Percentiles rank a stretch among this genome's conserved stretches.
Evolutionary conservation across 352 stramenopile species (phyloP).

Genomic region (Pythium sp.): DNA sequence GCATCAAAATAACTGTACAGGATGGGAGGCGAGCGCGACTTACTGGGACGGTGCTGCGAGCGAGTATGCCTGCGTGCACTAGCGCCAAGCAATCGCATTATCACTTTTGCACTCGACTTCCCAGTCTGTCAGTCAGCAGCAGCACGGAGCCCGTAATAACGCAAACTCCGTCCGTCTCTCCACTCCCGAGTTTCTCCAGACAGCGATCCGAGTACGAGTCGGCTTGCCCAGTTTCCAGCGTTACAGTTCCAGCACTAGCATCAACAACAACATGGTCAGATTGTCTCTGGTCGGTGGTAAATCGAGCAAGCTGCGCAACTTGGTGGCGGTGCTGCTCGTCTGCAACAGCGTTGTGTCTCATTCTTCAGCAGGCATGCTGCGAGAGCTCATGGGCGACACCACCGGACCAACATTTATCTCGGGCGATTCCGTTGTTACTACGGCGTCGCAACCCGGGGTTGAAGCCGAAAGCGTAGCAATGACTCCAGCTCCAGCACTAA

Average conservation of each 20-base stretch:
- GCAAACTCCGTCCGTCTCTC: background rate
- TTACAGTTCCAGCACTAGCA: background rate
- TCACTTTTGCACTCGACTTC: constrained; percentile 7
- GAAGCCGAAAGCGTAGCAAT: background rate
- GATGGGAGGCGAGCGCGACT: background rate
- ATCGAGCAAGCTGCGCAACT: background rate
- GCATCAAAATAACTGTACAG: background rate
- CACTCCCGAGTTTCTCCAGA: background rate
- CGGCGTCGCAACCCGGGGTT: background rate
- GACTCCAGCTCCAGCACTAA: background rate
- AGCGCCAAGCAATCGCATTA: background rate
- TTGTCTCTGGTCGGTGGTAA: background rate
- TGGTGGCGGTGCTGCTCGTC: constrained; percentile 2
- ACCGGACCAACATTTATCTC: too few species aligned
- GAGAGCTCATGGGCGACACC: background rate
- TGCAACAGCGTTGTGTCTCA: background rate
- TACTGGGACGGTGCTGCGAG: background rate
- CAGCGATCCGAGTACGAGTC: background rate
- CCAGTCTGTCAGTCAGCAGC: background rate
- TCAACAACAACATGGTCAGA: background rate
- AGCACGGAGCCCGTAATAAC: background rate
- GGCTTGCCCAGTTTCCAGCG: background rate
- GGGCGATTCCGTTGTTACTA: too few species aligned
- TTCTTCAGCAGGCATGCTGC: background rate
- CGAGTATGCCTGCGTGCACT: background rate